Evolutionary conservation across 192 early-diverging fungal genomes (phyloP), one percentile per base, ranked within the genome.

Genomic region (Podila horticola): DNA sequence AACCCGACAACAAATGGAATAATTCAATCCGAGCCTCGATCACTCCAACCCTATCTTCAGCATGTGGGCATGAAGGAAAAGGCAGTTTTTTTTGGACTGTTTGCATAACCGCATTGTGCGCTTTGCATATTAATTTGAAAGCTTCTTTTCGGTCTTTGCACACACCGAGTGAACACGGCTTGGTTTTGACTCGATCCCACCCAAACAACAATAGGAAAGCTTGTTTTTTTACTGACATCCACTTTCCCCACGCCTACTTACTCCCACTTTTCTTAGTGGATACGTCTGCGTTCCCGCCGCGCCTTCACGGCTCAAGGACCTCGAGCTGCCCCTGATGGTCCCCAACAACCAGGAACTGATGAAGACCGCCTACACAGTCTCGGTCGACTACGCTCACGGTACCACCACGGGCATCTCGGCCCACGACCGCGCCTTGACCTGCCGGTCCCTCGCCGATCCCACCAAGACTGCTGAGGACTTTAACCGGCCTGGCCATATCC

Each of bases 331-430:
- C 26, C 83, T 98, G 64, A 99, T 99, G 98, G 98, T 99, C 38
- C 88, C 92, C 67, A 84, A 94, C 66, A 98, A 95, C 85, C 90
- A 93, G 9, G 98, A 99, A 64, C 87, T 92, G 49, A 88, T 96
- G 84, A 92, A 94, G 69, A 99, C 98, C 24, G 96, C 97, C 13
- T 99, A 98, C 79, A 97, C 96, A 0, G 84, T 99, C 52, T 93
- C 94, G 1, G 93, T 97, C 7, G 97, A 99, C 72, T 94, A 92
- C 33, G 85, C 89, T 9, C 87, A 91, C 69, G 89, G 92, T 20
- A 95, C 95, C n/a, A 95, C 95, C 6, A 99, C 98, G 8, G 98
- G 97, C 20, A 99, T 99, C 64, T 97, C 96, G 7, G 98, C 97
- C 1, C 88, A 90, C 61, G 98, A 98, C 82, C 91, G 98, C 36